Evolutionary conservation across 2,329 filamentous ascomycete species (phyloP), one percentile per base, ranked within the genome.

Genomic region (Stemphylium vesicarium): DNA sequence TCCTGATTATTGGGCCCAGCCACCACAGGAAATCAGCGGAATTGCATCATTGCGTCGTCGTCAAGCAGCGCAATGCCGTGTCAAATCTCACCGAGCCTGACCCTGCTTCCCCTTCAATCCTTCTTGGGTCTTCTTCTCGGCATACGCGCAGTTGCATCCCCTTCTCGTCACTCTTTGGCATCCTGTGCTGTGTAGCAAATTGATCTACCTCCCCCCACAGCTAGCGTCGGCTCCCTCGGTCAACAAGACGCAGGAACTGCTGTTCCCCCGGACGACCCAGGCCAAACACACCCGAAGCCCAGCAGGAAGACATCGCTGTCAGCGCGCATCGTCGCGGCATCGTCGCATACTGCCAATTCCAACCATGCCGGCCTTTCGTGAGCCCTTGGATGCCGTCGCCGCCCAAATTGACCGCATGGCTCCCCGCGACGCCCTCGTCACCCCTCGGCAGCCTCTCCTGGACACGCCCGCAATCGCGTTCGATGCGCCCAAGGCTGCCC

Each of bases 41-140:
- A 69, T 71, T 68, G 67, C 69, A 71, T 72, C 68, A 72, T 66
- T 63, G 39, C 50, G 54, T 61, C 59, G 60, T 64, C 53, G 60
- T 41, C 54, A 53, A 47, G 45, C 46, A 50, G 22, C 38, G 49
- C 59, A 62, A 47, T 43, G 51, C 55, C 49, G 41, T 46, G 44
- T 47, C 57, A 50, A 53, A 50, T 62, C 53, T 62, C 40, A 45
- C 59, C 56, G 50, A 57, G 49, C 47, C 36, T 46, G 40, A 43
- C 41, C 47, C 40, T 61, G 53, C 38, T 52, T 49, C 46, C 40
- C 44, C 53, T 37, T 51, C 7, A 35, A 42, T 43, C 50, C 52
- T 48, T 22, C 36, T 20, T 38, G 41, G 48, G 40, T 37, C 53
- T 10, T 12, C 41, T 50, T 45, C n/a, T 55, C 32, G 15, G 42